Conservation (phyloP, 257 asterid species). For the Penstemon eatonii region DNA sequence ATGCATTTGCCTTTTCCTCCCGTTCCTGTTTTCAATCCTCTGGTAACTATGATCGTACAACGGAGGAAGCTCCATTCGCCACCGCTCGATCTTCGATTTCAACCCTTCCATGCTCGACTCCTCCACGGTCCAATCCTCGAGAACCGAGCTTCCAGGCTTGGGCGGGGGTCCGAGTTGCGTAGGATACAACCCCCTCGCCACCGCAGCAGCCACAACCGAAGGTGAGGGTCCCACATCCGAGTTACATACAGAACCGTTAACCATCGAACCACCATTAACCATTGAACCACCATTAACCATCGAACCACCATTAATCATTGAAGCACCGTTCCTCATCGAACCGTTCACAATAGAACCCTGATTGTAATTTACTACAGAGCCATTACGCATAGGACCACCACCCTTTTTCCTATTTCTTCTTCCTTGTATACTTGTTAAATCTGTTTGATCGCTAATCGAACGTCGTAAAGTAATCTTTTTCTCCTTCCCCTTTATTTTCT, state of each 20-base stretch:
- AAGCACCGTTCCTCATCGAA: constrained; percentile 15
- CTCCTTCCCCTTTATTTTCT: background rate
- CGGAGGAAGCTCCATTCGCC: constrained; percentile 36
- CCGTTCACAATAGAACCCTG: constrained; percentile 20
- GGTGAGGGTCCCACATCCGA: constrained; percentile 61
- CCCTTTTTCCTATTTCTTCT: constrained; percentile 3
- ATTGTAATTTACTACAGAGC: constrained; percentile 24
- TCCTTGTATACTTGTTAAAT: constrained; percentile 25
- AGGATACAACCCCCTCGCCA: constrained; percentile 46
- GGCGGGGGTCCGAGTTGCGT: constrained; percentile 38
- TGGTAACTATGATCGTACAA: constrained; percentile 27
- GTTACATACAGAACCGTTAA: constrained; percentile 44
- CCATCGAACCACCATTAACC: constrained; percentile 35
- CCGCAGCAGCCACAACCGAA: constrained; percentile 48
- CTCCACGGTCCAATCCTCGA: constrained; percentile 46
- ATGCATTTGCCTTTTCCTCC: constrained; percentile 7
- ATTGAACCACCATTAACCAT: constrained; percentile 10
- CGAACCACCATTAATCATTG: background rate
- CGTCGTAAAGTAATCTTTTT: constrained; percentile 31
- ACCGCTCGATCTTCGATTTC: constrained; percentile 35
- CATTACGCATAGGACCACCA: constrained; percentile 29
- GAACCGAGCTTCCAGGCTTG: constrained; percentile 39
- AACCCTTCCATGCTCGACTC: constrained; percentile 36
- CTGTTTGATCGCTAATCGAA: constrained; percentile 42
- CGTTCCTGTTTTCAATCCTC: constrained; percentile 25